These are phyloP conservation scores for Colletotrichum higginsianum DNA, from an alignment of 2,329 filamentous ascomycete genomes.

Conservation along the genomic window DNA sequence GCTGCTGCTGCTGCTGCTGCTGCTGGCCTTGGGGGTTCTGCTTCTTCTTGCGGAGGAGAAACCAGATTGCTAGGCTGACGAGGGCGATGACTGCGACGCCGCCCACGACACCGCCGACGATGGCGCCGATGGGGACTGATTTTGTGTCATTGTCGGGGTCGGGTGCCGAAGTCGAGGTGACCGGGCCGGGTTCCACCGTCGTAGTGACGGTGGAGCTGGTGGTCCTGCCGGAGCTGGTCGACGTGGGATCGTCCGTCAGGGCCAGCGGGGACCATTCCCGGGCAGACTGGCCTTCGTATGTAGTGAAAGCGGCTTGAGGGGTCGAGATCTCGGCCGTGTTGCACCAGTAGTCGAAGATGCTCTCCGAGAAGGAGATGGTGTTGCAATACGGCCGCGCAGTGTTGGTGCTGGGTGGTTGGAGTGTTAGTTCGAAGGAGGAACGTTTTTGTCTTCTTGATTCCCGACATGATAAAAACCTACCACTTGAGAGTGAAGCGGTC, in stretches of 20 bases:
- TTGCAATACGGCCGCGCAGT: slow-evolving; percentile 58
- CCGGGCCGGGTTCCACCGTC: background rate
- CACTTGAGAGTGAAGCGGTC: slow-evolving; percentile 63
- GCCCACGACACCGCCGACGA: slow-evolving; percentile 57
- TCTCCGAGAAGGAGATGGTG: slow-evolving; percentile 59
- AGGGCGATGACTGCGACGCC: slow-evolving; percentile 53
- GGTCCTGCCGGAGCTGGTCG: slow-evolving; percentile 1
- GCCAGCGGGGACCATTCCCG: slow-evolving; percentile 47
- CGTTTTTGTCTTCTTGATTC: too few species aligned
- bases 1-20: slow-evolving; percentile 13
- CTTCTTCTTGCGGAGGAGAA: slow-evolving; percentile 52
- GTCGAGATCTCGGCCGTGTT: slow-evolving; percentile 51
- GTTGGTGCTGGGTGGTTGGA: slow-evolving; percentile 52
- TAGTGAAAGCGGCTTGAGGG: slow-evolving; percentile 56
- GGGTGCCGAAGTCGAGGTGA: background rate
- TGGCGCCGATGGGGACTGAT: slow-evolving; percentile 51
- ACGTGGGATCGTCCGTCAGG: slow-evolving; percentile 32
- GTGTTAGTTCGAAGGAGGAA: slow-evolving; percentile 39
- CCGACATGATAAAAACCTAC: slow-evolving; percentile 49
- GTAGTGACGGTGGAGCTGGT: slow-evolving; percentile 13
- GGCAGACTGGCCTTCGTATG: slow-evolving; percentile 56
- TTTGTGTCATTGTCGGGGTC: slow-evolving; percentile 25
- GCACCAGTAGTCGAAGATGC: slow-evolving; percentile 63
- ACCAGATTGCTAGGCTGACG: slow-evolving; percentile 48
- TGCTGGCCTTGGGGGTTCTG: slow-evolving; percentile 36